These are phyloP conservation scores for Pseudocercospora eumusae DNA, from an alignment of 2,329 filamentous ascomycete genomes.

Conservation along the genomic window DNA sequence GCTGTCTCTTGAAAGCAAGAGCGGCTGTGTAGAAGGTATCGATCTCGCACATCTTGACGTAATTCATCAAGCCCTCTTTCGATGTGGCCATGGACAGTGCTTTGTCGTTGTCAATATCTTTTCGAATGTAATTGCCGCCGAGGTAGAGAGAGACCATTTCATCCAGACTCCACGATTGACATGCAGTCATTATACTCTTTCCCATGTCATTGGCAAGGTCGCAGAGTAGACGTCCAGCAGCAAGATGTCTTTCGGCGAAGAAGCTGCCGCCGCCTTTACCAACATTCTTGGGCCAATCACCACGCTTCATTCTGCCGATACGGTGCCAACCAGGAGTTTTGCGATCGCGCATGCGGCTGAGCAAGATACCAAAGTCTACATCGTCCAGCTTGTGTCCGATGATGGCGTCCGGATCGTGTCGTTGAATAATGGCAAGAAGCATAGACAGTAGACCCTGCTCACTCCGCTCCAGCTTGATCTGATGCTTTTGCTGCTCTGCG, in stretches of 20 bases:
- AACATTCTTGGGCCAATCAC: conserved; percentile 83
- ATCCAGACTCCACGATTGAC: conserved; percentile 95
- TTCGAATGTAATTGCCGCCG: conserved; percentile 67
- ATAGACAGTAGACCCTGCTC: conserved; percentile 84
- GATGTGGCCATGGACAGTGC: conserved; percentile 79
- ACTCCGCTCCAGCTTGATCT: conserved; percentile 77
- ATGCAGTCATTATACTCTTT: conserved; percentile 95
- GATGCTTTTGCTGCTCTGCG: conserved; percentile 71
- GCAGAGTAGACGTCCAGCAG: conserved; percentile 85
- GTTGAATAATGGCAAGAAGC: conserved; percentile 84
- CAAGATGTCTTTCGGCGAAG: conserved; percentile 87
- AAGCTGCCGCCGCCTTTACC: conserved; percentile 85
- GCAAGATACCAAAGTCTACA: conserved; percentile 87
- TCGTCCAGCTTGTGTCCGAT: conserved; percentile 96
- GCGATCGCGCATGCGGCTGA: conserved; percentile 83
- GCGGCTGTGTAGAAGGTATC: conserved; percentile 97
- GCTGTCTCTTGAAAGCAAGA: conserved; percentile 82
- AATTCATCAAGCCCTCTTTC: conserved; percentile 86
- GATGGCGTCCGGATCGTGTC: conserved; percentile 88
- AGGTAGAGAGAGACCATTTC: conserved; percentile 97
- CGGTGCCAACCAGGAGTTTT: conserved; percentile 95
- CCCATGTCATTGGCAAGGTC: conserved; percentile 95
- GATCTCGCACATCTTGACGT: conserved; percentile 87
- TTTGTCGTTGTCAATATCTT: conserved; percentile 84
- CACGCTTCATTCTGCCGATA: conserved; percentile 80